Percentiles rank a stretch among this genome's conserved stretches.
These are phyloP conservation scores for Euphorbia celastroides DNA, from an alignment of 441 rosid genomes.

Conservation along the genomic window DNA sequence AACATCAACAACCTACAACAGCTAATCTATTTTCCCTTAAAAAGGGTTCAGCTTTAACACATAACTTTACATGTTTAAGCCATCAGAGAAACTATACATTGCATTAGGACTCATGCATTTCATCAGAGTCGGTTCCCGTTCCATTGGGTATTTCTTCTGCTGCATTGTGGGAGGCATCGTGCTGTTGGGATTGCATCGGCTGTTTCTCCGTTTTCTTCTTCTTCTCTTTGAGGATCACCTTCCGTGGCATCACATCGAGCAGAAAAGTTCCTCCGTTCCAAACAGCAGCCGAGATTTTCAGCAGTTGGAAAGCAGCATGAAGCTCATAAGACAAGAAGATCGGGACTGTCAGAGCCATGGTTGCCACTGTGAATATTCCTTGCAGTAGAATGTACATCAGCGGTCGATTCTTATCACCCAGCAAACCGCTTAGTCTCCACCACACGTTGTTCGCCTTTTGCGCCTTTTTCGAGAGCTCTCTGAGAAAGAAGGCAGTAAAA, in stretches of 20 bases:
- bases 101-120: background rate
- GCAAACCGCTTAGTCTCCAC: constrained; percentile 82
- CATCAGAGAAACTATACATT: background rate
- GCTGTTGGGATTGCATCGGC: too few species aligned
- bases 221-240: constrained; percentile 79
- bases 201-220: constrained; percentile 51
- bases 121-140: constrained; percentile 7
- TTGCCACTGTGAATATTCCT: constrained; percentile 78
- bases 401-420: constrained; percentile 74
- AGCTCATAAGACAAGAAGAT: constrained; percentile 74
- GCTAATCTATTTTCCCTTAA: too few species aligned
- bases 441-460: constrained; percentile 78
- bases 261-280: constrained; percentile 96
- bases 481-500: too few species aligned
- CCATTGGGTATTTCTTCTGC: constrained; percentile 14
- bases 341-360: constrained; percentile 88
- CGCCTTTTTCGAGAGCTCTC: constrained; percentile 88
- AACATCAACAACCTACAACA: too few species aligned
- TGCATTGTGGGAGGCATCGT: constrained; percentile 11
- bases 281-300: constrained; percentile 72
- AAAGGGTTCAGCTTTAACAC: too few species aligned
- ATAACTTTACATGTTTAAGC: background rate
- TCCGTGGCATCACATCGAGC: constrained; percentile 82
- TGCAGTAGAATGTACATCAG: constrained; percentile 76
- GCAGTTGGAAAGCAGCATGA: too few species aligned